Evolutionary conservation across 2,329 filamentous ascomycete genomes (phyloP).

Genomic region (Rutstroemia sp.): DNA sequence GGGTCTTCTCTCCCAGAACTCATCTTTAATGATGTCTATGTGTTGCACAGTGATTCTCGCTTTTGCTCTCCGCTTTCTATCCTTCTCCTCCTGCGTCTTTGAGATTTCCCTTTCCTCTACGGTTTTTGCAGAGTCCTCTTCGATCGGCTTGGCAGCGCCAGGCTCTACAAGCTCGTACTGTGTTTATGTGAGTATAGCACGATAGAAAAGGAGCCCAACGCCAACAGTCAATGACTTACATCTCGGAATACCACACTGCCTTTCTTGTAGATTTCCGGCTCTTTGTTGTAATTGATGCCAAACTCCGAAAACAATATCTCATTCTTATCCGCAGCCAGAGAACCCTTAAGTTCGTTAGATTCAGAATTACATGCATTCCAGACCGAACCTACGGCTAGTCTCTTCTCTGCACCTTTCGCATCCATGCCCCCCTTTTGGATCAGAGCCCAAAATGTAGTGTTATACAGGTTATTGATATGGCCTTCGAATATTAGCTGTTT

Average conservation of each 20-base stretch:
- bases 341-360: slow-evolving; percentile 52
- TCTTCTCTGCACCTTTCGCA: slow-evolving; percentile 71
- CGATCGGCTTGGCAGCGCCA: slow-evolving; percentile 31
- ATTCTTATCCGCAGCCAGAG: slow-evolving; percentile 81
- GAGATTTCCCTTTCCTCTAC: slow-evolving; percentile 53
- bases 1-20: slow-evolving; percentile 83
- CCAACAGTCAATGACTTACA: slow-evolving; percentile 20
- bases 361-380: background rate
- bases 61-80: slow-evolving; percentile 73
- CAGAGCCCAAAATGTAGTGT: slow-evolving; percentile 91
- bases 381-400: slow-evolving; percentile 54
- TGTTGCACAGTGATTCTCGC: slow-evolving; percentile 77
- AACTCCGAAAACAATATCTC: slow-evolving; percentile 89
- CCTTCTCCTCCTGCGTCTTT: slow-evolving; percentile 75
- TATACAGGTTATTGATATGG: slow-evolving; percentile 98
- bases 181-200: background rate
- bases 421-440: slow-evolving; percentile 71
- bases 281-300: slow-evolving; percentile 95
- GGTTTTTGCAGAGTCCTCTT: slow-evolving; percentile 38
- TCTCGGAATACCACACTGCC: slow-evolving; percentile 85
- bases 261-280: slow-evolving; percentile 86
- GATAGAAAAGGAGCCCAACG: background rate
- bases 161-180: slow-evolving; percentile 67
- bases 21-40: slow-evolving; percentile 89
- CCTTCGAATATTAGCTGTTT: slow-evolving; percentile 40